Evolutionary conservation across 345 rosid genomes (phyloP), one percentile per base, ranked within the genome.

Genomic region (Bruguiera gymnorhiza): DNA sequence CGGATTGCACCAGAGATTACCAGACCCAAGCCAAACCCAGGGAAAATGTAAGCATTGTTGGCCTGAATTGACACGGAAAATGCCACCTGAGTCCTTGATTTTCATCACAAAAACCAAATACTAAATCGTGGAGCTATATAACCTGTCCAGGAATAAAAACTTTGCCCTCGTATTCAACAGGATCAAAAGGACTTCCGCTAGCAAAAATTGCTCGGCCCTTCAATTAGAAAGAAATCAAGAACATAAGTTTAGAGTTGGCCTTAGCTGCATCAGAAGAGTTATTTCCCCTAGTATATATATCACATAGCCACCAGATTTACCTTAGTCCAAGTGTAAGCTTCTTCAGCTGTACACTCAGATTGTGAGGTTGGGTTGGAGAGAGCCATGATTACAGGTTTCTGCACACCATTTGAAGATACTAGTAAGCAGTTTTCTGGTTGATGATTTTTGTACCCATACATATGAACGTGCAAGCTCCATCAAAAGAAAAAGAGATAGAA

Each of bases 151-250:
- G 96, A 58, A 78, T 26, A 65, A 77, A 83, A 72, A 78, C 79
- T 81, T 85, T 82, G 71, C 91, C 97, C 6, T 85, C 36, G 57
- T 85, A 88, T 72, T 89, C 88, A 58, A 91, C 85, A 23, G 93
- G 92, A 68, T 82, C 90, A 48, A 95, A 95, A 8, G 99, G 99
- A 82, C 99, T 92, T 82, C 99, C 99, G 83, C 97, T 91, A 15
- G 90, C 95, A 74, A 84, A 95, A 60, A 89, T 89, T 72, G 99
- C 93, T 43, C 84, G 87, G 6, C 97, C 99, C 99, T 94, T 74
- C 56, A 69, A 64, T 65, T 69, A 34, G 70, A 62, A 21, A 31
- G 34, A 32, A 63, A 65, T 39, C 31, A 39, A 9, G 55, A 43
- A 36, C 27, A 19, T 36, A 39, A 63, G 24, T 34, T 53, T 3